Percentiles rank a stretch among this genome's conserved stretches.
Conservation (phyloP, 2,329 filamentous ascomycete species). For the Alternaria gaisen region DNA sequence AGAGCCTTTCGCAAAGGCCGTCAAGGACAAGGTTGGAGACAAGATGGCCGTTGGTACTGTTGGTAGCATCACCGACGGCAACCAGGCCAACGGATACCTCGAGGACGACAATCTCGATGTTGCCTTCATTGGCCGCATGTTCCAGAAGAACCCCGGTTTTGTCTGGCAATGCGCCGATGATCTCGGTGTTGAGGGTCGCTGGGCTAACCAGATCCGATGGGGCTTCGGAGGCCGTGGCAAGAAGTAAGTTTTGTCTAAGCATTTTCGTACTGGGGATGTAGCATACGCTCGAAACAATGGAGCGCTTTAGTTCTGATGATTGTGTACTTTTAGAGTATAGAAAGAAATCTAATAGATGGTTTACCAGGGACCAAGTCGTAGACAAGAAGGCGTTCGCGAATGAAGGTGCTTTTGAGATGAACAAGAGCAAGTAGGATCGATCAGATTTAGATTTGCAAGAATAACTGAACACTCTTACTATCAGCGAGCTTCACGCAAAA, state of each 20-base stretch:
- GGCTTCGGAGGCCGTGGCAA: constrained; percentile 62
- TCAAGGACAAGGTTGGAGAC: constrained; percentile 78
- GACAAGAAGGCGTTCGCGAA: constrained; percentile 37
- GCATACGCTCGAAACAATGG: neutral
- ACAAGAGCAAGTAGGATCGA: constrained; percentile 17
- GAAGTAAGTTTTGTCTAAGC: constrained; percentile 37
- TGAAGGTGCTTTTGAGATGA: constrained; percentile 31
- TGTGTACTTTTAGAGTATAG: neutral
- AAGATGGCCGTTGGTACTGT: constrained; percentile 77
- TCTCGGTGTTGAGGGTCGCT: constrained; percentile 73
- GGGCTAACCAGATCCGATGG: constrained; percentile 76
- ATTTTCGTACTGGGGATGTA: neutral
- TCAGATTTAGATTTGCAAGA: neutral
- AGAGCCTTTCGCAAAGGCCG: constrained; percentile 72
- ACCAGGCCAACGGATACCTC: constrained; percentile 63
- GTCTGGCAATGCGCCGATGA: constrained; percentile 77
- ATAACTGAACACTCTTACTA: neutral
- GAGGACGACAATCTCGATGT: constrained; percentile 65
- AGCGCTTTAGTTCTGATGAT: neutral
- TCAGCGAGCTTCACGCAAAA: neutral
- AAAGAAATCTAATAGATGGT: constrained; percentile 13
- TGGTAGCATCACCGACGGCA: constrained; percentile 74
- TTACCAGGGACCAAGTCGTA: constrained; percentile 26
- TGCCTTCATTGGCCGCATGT: constrained; percentile 77
- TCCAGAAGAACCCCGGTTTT: constrained; percentile 83